phyloP scores from a whole-genome alignment of 495 filamentous ascomycete genomes.

The Aspergillus taichungensis region DNA sequence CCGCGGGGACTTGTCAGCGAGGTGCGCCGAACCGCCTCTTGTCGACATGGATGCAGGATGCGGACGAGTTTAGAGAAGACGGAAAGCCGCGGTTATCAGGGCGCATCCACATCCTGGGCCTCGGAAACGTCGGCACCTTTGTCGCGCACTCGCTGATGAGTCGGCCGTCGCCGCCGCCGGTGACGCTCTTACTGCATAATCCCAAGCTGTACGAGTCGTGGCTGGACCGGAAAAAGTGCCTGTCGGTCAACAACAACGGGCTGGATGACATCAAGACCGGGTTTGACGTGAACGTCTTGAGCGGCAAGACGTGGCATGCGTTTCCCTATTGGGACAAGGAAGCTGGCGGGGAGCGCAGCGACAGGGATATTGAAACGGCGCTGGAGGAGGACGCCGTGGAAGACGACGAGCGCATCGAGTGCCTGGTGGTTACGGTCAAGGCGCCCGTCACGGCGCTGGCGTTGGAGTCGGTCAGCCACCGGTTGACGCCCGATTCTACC shows the following conservation, averaged over 20 bases:
- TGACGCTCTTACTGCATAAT: constrained; percentile 48
- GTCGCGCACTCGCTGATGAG: constrained; percentile 51
- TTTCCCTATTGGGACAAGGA: constrained; percentile 20
- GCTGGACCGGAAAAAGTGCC: constrained; percentile 17
- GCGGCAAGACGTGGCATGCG: constrained; percentile 23
- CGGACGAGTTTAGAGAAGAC: constrained; percentile 15
- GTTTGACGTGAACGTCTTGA: constrained; percentile 33
- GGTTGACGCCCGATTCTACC: constrained; percentile 64
- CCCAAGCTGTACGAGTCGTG: constrained; percentile 20
- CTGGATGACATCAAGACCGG: constrained; percentile 33
- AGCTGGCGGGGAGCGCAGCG: constrained; percentile 9
- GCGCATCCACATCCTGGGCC: constrained; percentile 51
- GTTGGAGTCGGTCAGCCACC: constrained; percentile 48
- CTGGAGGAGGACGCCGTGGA: constrained; percentile 10
- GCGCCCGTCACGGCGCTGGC: constrained; percentile 47
- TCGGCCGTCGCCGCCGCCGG: constrained; percentile 47
- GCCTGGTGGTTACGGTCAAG: constrained; percentile 67
- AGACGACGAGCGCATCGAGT: constrained; percentile 50
- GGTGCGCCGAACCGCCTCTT: constrained; percentile 7
- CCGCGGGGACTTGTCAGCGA: neutral
- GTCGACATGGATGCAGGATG: constrained; percentile 29
- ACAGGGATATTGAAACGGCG: constrained; percentile 1
- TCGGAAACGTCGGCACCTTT: constrained; percentile 51
- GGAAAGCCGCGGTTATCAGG: constrained; percentile 23
- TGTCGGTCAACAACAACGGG: constrained; percentile 27